Evolutionary conservation across 2,329 filamentous ascomycete genomes (phyloP).

Genomic region (Lizonia empirigonia): DNA sequence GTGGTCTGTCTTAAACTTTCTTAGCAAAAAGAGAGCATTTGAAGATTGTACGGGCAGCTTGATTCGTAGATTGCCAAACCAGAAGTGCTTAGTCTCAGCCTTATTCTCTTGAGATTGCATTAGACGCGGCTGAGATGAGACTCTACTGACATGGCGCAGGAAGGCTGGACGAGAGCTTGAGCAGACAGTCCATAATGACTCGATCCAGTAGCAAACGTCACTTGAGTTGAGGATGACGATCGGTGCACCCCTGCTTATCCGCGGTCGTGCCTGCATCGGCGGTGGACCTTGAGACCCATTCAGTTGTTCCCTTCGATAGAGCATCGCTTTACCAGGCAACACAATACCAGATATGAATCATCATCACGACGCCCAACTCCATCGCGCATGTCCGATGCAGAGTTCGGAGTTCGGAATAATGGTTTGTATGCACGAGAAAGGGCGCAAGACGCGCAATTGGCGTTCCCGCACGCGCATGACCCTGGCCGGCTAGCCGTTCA

Average conservation of each 20-base stretch:
- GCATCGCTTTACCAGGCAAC: not conserved
- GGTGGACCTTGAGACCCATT: not conserved
- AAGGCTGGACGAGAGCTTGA: not conserved
- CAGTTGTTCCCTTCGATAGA: not conserved
- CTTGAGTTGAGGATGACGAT: conserved; percentile 11
- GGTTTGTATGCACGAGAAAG: not conserved
- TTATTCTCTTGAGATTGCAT: too few species aligned
- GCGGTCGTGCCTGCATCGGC: conserved; percentile 4
- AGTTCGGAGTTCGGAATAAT: conserved; percentile 8
- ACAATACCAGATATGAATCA: too few species aligned
- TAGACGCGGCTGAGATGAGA: too few species aligned
- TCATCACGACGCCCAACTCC: not conserved
- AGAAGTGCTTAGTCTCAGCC: too few species aligned
- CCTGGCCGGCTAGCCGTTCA: conserved; percentile 21
- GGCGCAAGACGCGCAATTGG: conserved; percentile 7
- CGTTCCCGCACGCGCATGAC: conserved; percentile 18
- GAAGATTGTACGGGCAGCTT: too few species aligned
- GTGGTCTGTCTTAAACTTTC: not conserved
- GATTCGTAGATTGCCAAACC: too few species aligned
- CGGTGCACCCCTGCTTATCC: conserved; percentile 1
- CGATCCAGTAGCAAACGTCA: conserved; percentile 1
- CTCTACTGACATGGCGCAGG: not conserved
- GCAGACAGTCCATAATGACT: not conserved
- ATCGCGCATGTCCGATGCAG: not conserved
- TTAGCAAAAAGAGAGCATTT: too few species aligned